phyloP scores from a whole-genome alignment of 176 grass and related monocot species.

The Oryza brachyantha region DNA sequence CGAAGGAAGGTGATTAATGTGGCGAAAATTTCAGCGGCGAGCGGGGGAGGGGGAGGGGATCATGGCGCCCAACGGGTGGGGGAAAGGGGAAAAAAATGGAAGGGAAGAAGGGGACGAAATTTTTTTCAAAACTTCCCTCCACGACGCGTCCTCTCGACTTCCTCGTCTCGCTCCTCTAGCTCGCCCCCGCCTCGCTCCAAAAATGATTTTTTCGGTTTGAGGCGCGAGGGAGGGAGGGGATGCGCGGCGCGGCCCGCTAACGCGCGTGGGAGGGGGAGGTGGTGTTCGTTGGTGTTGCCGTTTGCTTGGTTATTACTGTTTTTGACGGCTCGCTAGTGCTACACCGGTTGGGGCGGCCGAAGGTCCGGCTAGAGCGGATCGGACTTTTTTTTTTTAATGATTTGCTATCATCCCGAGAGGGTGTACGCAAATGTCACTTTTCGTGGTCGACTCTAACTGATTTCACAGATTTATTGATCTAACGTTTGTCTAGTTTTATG shows the following conservation, averaged over 20 bases:
- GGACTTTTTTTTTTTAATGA: rapidly evolving
- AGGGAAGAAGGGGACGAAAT: neutral
- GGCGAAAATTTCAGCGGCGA: neutral
- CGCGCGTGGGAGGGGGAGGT: neutral
- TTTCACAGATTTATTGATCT: no score
- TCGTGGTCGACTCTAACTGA: no score
- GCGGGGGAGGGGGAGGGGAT: neutral
- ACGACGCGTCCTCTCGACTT: neutral
- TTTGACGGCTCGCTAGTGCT: no score
- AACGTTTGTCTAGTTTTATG: no score
- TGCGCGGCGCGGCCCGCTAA: neutral
- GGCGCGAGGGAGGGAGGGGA: no score
- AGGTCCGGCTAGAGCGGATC: no score
- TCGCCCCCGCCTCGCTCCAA: neutral
- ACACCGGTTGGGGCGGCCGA: no score
- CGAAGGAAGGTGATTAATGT: neutral
- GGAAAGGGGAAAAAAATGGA: neutral
- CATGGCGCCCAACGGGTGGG: neutral
- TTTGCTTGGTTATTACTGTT: no score
- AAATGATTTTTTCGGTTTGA: neutral
- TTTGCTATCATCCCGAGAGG: no score
- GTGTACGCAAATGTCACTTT: no score
- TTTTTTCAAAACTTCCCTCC: conserved; percentile 1
- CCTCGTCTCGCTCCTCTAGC: neutral
- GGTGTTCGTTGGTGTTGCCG: neutral